phyloP scores from a whole-genome alignment of 2,329 filamentous ascomycete genomes.

The Pseudogymnoascus sp. region DNA sequence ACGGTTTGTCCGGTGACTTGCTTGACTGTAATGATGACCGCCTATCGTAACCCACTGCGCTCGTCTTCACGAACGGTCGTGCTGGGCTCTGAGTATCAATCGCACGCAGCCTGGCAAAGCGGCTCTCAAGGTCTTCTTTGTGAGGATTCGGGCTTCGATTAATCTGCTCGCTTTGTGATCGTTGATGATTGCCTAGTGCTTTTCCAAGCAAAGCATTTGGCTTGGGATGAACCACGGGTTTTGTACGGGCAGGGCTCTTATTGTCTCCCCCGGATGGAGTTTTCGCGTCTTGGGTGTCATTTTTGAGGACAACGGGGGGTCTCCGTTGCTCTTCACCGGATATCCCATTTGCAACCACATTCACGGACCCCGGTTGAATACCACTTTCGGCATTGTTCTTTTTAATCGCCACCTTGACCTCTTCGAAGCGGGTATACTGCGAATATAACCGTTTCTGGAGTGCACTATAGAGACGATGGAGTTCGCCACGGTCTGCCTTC shows the following conservation, averaged over 20 bases:
- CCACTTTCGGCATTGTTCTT: slow-evolving; percentile 56
- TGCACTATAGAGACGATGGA: slow-evolving; percentile 39
- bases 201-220: slow-evolving; percentile 59
- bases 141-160: slow-evolving; percentile 22
- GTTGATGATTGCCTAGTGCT: slow-evolving; percentile 35
- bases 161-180: slow-evolving; percentile 15
- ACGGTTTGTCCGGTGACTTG: slow-evolving; percentile 10
- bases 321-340: not conserved
- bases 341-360: slow-evolving; percentile 6
- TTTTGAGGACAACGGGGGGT: slow-evolving; percentile 4
- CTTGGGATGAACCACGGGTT: slow-evolving; percentile 51
- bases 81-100: not conserved
- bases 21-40: not conserved
- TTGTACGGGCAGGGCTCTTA: slow-evolving; percentile 32
- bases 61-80: not conserved
- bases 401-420: slow-evolving; percentile 51
- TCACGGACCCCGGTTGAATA: slow-evolving; percentile 27
- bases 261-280: slow-evolving; percentile 24
- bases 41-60: not conserved
- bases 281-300: slow-evolving; percentile 14
- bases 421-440: slow-evolving; percentile 43
- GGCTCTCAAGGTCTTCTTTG: slow-evolving; percentile 43
- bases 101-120: slow-evolving; percentile 45
- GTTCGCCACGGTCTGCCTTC: slow-evolving; percentile 43
- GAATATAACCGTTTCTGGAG: slow-evolving; percentile 43